Evolutionary conservation across 2,329 filamentous ascomycete genomes (phyloP), one percentile per base, ranked within the genome.

Genomic region (Apiospora marii): DNA sequence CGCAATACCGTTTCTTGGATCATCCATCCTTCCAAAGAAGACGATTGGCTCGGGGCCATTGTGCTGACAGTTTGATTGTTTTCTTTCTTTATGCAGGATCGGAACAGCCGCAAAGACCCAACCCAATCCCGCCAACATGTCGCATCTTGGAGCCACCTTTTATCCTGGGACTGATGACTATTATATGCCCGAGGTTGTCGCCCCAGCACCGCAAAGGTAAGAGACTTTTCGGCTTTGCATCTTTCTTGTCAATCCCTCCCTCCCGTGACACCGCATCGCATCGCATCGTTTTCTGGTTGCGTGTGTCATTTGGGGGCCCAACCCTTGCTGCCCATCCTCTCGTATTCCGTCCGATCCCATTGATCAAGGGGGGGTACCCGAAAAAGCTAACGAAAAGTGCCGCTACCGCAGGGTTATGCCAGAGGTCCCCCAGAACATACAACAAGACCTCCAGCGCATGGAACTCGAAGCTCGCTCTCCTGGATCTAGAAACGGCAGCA

Each of bases 361-460:
- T 27, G 44, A 41, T 30, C 24, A 48, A 49, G 44, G 44, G 24
- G 48, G 67, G 48, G 67, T 48, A 22, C 27, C 67, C 44, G 16
- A 24, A 69, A 58, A 30, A 51, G 69, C 69, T 70, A 53, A 70
- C 49, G 27, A 48, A 48, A 34, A 48, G 67, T 46, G 4, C 44
- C 67, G 48, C 48, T 49, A 69, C 48, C n/a, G 77, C 83, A 97
- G 94, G 86, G 91, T 97, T 80, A 98, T 96, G 91, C 94, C 94
- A 82, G 95, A 98, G 87, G 95, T 98, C 76, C 94, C 96, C 77
- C 93, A 96, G 84, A 96, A 98, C 84, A 98, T 99, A 90, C 95
- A 98, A 85, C 92, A 97, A 80, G 96, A 94, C 84, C 90, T 99
- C 76, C 93, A 96, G 79, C 92, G 95, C 82, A 91, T 99, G 85